phyloP scores from a whole-genome alignment of 306 rosid genomes.

The Gleditsia sinensis region DNA sequence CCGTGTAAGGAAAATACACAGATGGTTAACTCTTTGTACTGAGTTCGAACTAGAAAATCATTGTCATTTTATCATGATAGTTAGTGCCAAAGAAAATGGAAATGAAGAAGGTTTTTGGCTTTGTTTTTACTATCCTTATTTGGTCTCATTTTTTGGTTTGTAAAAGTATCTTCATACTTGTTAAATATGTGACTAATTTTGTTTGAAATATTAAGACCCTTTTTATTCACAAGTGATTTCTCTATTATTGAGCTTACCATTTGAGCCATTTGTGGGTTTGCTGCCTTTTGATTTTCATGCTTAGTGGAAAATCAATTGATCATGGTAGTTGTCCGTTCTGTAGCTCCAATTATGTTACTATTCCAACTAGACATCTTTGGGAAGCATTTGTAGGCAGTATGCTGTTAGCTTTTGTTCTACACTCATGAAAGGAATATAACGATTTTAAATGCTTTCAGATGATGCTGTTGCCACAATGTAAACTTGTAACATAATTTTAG shows the following conservation, averaged over 20 bases:
- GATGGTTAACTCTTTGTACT: constrained; percentile 36
- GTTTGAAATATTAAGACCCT: too few species aligned
- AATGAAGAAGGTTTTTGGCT: constrained; percentile 31
- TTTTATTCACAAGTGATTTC: too few species aligned
- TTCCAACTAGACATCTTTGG: constrained; percentile 3
- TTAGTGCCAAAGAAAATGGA: constrained; percentile 25
- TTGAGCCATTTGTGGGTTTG: too few species aligned
- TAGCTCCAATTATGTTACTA: constrained; percentile 6
- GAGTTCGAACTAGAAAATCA: constrained; percentile 33
- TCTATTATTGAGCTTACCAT: too few species aligned
- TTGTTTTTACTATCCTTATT: constrained; percentile 13
- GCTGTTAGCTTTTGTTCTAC: constrained; percentile 1
- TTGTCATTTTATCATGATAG: constrained; percentile 16
- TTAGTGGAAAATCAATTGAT: constrained; percentile 30
- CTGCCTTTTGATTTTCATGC: constrained; percentile 5
- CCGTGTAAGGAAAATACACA: constrained; percentile 54
- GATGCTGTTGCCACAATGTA: background rate
- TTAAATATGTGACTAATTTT: too few species aligned
- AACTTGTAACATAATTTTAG: too few species aligned
- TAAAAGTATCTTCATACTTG: too few species aligned
- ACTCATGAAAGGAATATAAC: background rate
- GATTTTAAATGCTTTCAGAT: background rate
- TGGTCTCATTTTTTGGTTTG: too few species aligned
- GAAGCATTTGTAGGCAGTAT: background rate
- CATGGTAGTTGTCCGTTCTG: constrained; percentile 22